phyloP scores from a whole-genome alignment of 164 flowering plant genomes.

The Magnolia changhungtana region DNA sequence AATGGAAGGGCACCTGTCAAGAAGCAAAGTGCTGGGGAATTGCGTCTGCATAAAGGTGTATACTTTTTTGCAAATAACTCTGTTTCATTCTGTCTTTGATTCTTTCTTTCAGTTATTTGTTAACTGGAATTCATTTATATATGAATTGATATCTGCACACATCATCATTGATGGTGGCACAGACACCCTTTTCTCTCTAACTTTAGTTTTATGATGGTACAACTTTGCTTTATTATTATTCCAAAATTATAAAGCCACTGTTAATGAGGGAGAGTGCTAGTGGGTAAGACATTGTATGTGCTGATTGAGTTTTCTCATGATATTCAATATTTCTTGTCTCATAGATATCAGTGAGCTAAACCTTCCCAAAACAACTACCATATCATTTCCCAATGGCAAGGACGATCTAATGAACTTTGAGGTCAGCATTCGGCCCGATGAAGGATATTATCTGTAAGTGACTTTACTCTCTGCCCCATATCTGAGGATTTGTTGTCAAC shows the following conservation, averaged over 20 bases:
- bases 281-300: too few relatives aligned
- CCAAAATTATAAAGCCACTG: not conserved
- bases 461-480: not conserved
- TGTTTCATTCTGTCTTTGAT: not conserved
- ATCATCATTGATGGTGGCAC: not conserved
- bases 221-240: not conserved
- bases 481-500: not conserved
- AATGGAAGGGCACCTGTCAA: conserved; percentile 51
- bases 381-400: conserved; percentile 64
- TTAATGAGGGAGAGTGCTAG: too few relatives aligned
- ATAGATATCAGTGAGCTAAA: conserved; percentile 70
- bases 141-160: not conserved
- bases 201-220: not conserved
- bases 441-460: conserved; percentile 67
- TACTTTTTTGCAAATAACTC: not conserved
- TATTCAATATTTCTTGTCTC: not conserved
- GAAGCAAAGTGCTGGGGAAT: conserved; percentile 63
- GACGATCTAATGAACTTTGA: conserved; percentile 78
- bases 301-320: not conserved
- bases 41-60: conserved; percentile 52
- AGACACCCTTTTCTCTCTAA: not conserved
- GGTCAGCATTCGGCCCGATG: conserved; percentile 62
- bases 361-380: conserved; percentile 53
- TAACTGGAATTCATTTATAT: not conserved
- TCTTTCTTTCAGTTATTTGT: not conserved